Evolutionary conservation across 2,329 filamentous ascomycete species (phyloP), one percentile per base, ranked within the genome.

Genomic region (Hypomyces rosellus): DNA sequence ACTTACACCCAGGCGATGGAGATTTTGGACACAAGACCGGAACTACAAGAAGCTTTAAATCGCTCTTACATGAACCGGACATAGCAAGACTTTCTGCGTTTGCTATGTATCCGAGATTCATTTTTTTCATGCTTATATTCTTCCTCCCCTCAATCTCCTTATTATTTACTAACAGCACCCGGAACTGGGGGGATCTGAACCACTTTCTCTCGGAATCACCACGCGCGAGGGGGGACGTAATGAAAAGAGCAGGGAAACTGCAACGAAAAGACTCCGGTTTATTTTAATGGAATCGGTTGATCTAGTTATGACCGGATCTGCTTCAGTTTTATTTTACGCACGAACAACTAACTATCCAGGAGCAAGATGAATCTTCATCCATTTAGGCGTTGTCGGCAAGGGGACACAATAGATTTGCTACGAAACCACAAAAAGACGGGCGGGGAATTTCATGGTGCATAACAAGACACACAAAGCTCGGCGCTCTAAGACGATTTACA

Each of bases 1-100:
- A 85, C 83, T 46, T 96, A 89, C 66, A 72, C 78, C 46, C 82
- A 95, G 68, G 93, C 93, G n/a, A 82, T 81, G 57, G 82, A 88
- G 58, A 84, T 85, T 45, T 74, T 99, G 61, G 78, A 82, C 58
- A 79, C 81, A 54, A 81, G 93, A 51, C 92, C 92, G 2, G 93
- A 97, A 75, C 76, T 99, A 52, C 74, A 92, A 57, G 88, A 95
- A 67, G 93, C 93, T 30, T 75, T 99, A 55, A 85, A 88, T 63
- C 80, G 87, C 62, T 95, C 89, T 65, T 86, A 85, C 48, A 77
- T 90, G 69, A 79, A 82, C 63, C 64, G 52, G 45, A 49, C 49
- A 50, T 53, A 46, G 48, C 14, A 38, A 38, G 25, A 34, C 20
- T 8, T 7, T 25, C 12, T 14, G 38, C 3, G 40, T 15, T 22